A percentile compares a stretch with the other conserved stretches of the same genome.
phyloP scores from a whole-genome alignment of 805 yeast species.

The Candida pseudofarinosa region DNA sequence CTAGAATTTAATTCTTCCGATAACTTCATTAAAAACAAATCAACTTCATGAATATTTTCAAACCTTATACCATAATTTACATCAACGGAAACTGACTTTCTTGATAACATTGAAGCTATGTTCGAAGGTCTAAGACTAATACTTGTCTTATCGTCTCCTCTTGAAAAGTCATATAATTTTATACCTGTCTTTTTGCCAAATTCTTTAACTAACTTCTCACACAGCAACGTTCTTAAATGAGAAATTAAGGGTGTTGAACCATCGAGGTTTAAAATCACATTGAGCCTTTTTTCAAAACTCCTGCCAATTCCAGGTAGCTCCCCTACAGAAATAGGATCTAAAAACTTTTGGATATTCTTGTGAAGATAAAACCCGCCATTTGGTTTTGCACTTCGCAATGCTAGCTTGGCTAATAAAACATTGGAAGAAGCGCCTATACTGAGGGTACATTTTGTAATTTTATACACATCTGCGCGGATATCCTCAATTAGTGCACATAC shows the following conservation, averaged over 20 bases:
- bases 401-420: constrained; percentile 72
- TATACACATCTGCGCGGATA: constrained; percentile 39
- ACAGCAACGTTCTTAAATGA: constrained; percentile 34
- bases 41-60: constrained; percentile 55
- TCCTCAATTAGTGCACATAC: constrained; percentile 22
- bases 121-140: constrained; percentile 51
- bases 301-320: constrained; percentile 64
- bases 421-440: constrained; percentile 79
- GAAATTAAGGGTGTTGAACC: constrained; percentile 24
- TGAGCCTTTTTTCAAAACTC: constrained; percentile 46
- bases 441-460: constrained; percentile 56
- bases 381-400: constrained; percentile 76
- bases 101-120: constrained; percentile 40
- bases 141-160: constrained; percentile 65
- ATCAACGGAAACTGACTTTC: constrained; percentile 83
- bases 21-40: constrained; percentile 54
- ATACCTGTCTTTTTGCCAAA: constrained; percentile 72
- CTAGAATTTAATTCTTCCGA: constrained; percentile 57
- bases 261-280: constrained; percentile 14
- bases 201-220: constrained; percentile 33
- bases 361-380: constrained; percentile 50
- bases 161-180: constrained; percentile 53
- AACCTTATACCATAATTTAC: constrained; percentile 90
- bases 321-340: constrained; percentile 30
- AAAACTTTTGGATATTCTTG: constrained; percentile 24